Base-by-base conservation (phyloP, 768 basidiomycete genomes). In the Tricholoma furcatifolium region DNA sequence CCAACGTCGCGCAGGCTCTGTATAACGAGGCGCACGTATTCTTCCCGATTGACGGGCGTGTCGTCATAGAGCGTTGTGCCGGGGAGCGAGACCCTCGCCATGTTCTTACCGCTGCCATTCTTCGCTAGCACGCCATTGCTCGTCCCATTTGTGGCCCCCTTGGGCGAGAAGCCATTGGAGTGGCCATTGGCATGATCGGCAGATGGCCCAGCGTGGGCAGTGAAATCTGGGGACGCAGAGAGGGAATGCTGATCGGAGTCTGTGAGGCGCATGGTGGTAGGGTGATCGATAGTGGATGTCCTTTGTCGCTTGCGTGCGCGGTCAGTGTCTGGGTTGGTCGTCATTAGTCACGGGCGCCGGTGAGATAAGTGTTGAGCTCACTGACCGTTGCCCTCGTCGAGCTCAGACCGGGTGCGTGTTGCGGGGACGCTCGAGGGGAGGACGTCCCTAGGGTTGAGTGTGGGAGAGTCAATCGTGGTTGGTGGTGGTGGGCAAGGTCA, bases 1-100 rank as follows among this genome's bases (percentile, higher is more conserved):
- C 94, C 94, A 45, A 94, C 87, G 69, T 97, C 94, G 62, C 89
- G 78, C 59, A 98, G 70, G 60, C 87, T 91, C 67, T 98, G 94
- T 55, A 97, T 80, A 48, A 93, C 85, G 42, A 98, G 72, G 61
- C 94, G 78, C 45, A 96, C 85, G 66, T 92, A 94, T 69, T 97
- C 94, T 71, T 96, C 91, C 59, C 93, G 79, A 71, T 93, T 84
- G 43, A 96, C 76, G 57, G 76, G 75, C 57, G 87, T 85, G 68
- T 89, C 88, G 40, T 89, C 84, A 61, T 91, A 93, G 50, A 93
- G 75, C 34, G 79, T 79, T 43, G 85, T 83, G 21, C 91, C 90
- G 17, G 87, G 85, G 31, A 88, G 73, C 40, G 78, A 75, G 43
- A 93, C 86, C 62, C 78, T 79, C 30, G 84, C 68, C 54, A 91